Evolutionary conservation across 164 flowering plant species (phyloP).

Genomic region (Saururus chinensis): DNA sequence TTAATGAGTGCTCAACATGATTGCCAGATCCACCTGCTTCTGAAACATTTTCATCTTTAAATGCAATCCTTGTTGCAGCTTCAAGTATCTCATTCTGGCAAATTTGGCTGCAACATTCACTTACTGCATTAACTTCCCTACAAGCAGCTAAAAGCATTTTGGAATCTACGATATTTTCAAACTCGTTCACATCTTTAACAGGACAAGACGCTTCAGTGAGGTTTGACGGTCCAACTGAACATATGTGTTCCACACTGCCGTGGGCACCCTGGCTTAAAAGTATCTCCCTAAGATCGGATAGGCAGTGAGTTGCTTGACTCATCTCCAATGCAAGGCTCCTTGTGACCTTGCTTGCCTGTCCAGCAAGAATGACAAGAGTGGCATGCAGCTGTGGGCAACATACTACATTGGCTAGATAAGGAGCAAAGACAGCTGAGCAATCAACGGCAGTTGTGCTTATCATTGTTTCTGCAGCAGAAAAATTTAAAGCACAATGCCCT

Average conservation of each 20-base stretch:
- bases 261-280: conserved; percentile 65
- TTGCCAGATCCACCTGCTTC: conserved; percentile 19
- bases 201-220: conserved; percentile 92
- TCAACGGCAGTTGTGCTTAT: conserved; percentile 60
- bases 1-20: conserved; percentile 28
- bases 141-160: conserved; percentile 66
- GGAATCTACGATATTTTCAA: conserved; percentile 61
- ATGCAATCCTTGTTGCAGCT: conserved; percentile 55
- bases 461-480: conserved; percentile 57
- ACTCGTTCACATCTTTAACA: conserved; percentile 52
- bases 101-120: too few relatives aligned
- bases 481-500: conserved; percentile 73
- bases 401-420: conserved; percentile 71
- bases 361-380: conserved; percentile 59
- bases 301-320: conserved; percentile 58
- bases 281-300: conserved; percentile 72
- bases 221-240: conserved; percentile 59
- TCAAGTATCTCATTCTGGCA: conserved; percentile 84
- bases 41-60: conserved; percentile 36
- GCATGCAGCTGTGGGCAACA: conserved; percentile 94
- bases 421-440: conserved; percentile 65
- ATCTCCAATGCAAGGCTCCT: conserved; percentile 57
- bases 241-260: conserved; percentile 41
- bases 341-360: conserved; percentile 62
- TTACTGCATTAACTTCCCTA: conserved; percentile 63